Base-by-base conservation (phyloP, 768 basidiomycete species). In the Mycena rebaudengoi region DNA sequence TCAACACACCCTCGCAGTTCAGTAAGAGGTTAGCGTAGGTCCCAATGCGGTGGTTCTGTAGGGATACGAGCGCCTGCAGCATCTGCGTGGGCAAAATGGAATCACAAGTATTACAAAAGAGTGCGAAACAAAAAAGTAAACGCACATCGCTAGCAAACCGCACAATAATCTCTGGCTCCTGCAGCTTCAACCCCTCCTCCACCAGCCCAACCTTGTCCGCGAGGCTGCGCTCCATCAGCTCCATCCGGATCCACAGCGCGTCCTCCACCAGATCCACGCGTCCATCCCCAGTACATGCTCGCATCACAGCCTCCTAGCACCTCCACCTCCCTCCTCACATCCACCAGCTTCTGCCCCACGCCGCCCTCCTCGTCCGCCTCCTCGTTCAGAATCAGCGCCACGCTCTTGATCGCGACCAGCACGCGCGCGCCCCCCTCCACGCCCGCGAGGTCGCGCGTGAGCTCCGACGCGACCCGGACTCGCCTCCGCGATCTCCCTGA, bases 251-350 rank as follows among this genome's bases (percentile, higher is more conserved):
- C 64, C 92, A 83, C 69, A 94, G 92, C 93, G 95, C 94, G 32
- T 94, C 85, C 74, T 94, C 92, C 94, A 95, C 95, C 65, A 89
- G 80, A 49, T 95, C 89, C 94, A 94, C 95, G 33, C 95, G 75
- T 60, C 88, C 84, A 65, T 87, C 86, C 91, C 79, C 91, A 85
- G 4, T 81, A 94, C 70, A 74, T 92, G 85, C 62, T 84, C 82
- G 66, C 92, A 87, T 56, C 81, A 74, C 51, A 91, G 49, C 16
- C 83, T 80, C 48, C 77, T 83, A 93, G 81, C 51, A 94, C 57
- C 10, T 65, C 73, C 39, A 93, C 71, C 77, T 95, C 93, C 43
- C 80, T 79, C 64, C 83, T 74, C 57, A 94, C 73, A 59, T 91
- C 91, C 18, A 76, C 69, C 7, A 94, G 77, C 77, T 94, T 94